Base-by-base conservation (phyloP, 2,329 filamentous ascomycete species). In the Penicillium griseofulvum region DNA sequence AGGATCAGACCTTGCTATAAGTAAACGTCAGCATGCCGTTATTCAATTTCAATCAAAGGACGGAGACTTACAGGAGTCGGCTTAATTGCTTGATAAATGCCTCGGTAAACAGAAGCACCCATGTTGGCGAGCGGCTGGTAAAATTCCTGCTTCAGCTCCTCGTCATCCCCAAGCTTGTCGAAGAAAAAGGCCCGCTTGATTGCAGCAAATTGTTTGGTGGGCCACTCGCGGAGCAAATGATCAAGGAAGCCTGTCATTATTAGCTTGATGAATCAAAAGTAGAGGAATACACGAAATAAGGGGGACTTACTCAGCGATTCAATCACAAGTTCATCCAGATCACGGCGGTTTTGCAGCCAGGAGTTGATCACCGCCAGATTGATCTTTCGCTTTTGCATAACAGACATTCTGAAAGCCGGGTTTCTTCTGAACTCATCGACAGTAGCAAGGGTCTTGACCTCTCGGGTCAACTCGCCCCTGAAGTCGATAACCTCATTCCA, bases 121-220 rank as follows among this genome's bases (percentile, higher is more conserved):
- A 52, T 50, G 4, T 51, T 81, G 76, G 52, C 49, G 9, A 49
- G 45, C 2, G 36, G 54, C 11, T 46, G 51, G 31, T 52, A 50
- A 22, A 58, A 58, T 6, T 60, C 45, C 16, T 58, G 42, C 33
- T 86, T 82, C n/a, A 96, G 81, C 4, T 80, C 73, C 7, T 70
- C 70, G 0, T 77, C 73, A 22, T 80, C 68, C 2, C 81, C 81
- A 1, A 76, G 63, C 1, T 76, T 74, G 37, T 84, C 77, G 73
- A 95, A 97, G 69, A 96, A 96, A 36, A 57, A 63, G 8, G 87
- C 90, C 12, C 92, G 85, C 72, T 91, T 93, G 72, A 97, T 88
- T 0, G 85, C 74, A 0, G 87, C 79, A 65, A 90, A 85, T 2
- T 80, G 75, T 65, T 85, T 76, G 0, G 87, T 87, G 0, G 94